Evolutionary conservation across 2,329 filamentous ascomycete genomes (phyloP), one percentile per base, ranked within the genome.

Genomic region (Leptographium lundbergii): DNA sequence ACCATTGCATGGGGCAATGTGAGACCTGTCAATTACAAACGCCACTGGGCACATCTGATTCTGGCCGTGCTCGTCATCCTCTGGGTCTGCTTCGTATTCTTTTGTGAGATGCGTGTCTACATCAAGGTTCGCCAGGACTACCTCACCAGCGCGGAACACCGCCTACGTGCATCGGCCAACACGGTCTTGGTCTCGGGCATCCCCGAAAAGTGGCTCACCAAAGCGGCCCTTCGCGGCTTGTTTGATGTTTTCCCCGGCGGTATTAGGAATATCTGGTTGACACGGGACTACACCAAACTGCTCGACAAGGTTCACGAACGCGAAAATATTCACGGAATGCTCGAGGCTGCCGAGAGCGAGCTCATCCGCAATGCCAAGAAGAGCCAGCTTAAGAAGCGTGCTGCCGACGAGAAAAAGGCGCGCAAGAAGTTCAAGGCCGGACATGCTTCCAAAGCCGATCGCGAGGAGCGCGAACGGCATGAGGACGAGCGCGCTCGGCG

Each of bases 241-340:
- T 99, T 95, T 67, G 94, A 99, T 69, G 91, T 97, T 1, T 97
- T 96, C 66, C 94, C 94, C 0, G 94, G 94, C 24, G 94, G 94
- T 34, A 87, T 99, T 67, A 84, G 89, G 61, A 97, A 97, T 65
- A 88, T 99, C 54, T 99, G 92, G 91, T 85, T 99, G 66, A 99
- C 96, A 61, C 83, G 92, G 62, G 89, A 99, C 68, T 86, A 90
- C 64, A 89, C 91, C 51, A 80, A 86, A 10, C 79, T 99, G 13
- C 80, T 89, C 54, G 87, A 91, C 62, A 97, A 97, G 69, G 87
- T 97, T 53, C 81, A 88, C 55, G 75, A 83, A 63, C 82, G 94
- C 52, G 83, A 91, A 61, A 74, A 80, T 10, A 75, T 96, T 17
- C 90, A 92, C 54, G 70, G 78, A 50, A 75, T 77, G 59, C 80